Conservation (phyloP, 2,329 filamentous ascomycete species). For the Apiospora aurea region DNA sequence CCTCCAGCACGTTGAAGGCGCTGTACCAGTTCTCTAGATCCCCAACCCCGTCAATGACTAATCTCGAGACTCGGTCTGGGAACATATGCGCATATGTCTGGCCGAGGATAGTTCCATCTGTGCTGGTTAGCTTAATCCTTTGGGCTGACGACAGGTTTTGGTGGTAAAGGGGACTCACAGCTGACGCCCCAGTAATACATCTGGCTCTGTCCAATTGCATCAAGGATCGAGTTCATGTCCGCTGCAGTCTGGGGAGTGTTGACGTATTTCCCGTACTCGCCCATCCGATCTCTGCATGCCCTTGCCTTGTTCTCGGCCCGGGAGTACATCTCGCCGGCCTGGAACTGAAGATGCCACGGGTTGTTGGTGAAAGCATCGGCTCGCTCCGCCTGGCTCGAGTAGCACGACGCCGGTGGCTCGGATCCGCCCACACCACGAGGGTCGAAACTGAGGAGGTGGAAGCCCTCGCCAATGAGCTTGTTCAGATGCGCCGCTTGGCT, state of each 20-base stretch:
- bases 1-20: neutral
- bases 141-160: too few species aligned
- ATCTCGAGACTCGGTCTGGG: conserved; percentile 43
- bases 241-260: conserved; percentile 49
- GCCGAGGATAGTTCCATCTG: conserved; percentile 46
- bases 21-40: neutral
- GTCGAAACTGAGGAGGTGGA: neutral
- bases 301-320: conserved; percentile 50
- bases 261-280: conserved; percentile 52
- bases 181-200: conserved; percentile 51
- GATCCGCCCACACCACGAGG: neutral
- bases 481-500: too few species aligned
- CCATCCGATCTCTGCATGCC: conserved; percentile 53
- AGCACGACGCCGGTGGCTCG: too few species aligned
- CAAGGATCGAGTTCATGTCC: neutral
- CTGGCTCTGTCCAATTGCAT: conserved; percentile 28
- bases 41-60: conserved; percentile 45
- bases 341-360: neutral
- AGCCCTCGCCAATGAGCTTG: neutral
- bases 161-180: conserved; percentile 27
- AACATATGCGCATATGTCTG: conserved; percentile 50
- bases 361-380: too few species aligned
- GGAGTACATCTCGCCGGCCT: conserved; percentile 44
- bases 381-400: too few species aligned
- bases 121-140: neutral